Evolutionary conservation across 2,329 filamentous ascomycete species (phyloP).

Genomic region (Calonectria ilicicola): DNA sequence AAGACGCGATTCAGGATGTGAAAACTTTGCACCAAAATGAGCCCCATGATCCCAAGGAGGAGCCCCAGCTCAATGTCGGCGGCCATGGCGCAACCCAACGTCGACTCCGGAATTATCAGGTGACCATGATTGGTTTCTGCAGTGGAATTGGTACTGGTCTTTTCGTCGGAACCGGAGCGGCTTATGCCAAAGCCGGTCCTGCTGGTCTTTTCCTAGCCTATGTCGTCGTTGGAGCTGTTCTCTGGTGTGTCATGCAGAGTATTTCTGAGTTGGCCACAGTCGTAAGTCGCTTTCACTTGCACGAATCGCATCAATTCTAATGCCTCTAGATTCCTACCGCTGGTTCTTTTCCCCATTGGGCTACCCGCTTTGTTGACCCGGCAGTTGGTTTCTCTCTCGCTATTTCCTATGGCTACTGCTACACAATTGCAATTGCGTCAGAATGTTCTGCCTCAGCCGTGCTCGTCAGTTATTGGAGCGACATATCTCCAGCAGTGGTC

Average conservation of each 20-base stretch:
- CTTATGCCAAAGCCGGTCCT: conserved; percentile 39
- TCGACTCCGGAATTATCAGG: conserved; percentile 36
- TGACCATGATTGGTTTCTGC: conserved; percentile 41
- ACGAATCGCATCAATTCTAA: background rate
- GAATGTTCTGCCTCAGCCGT: conserved; percentile 38
- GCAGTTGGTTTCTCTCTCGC: conserved; percentile 37
- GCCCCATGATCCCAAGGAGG: conserved; percentile 10
- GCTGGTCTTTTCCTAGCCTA: conserved; percentile 39
- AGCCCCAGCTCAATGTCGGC: conserved; percentile 37
- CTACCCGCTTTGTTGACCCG: conserved; percentile 41
- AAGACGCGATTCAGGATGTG: conserved; percentile 12
- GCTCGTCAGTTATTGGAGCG: conserved; percentile 39
- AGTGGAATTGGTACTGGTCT: conserved; percentile 40
- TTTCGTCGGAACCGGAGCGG: conserved; percentile 40
- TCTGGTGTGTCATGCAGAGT: conserved; percentile 42
- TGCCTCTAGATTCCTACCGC: conserved; percentile 34
- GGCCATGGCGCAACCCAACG: conserved; percentile 38
- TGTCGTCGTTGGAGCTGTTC: conserved; percentile 34
- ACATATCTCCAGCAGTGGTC: conserved; percentile 38
- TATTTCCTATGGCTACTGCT: conserved; percentile 41
- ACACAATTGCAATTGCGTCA: conserved; percentile 38
- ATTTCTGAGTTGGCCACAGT: conserved; percentile 39
- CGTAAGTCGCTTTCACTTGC: conserved; percentile 7
- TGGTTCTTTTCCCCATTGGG: conserved; percentile 42
- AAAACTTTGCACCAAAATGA: conserved; percentile 1